Base-by-base conservation (phyloP, 1,139 yeast species). In the Kurtzmaniella quercitrusa region DNA sequence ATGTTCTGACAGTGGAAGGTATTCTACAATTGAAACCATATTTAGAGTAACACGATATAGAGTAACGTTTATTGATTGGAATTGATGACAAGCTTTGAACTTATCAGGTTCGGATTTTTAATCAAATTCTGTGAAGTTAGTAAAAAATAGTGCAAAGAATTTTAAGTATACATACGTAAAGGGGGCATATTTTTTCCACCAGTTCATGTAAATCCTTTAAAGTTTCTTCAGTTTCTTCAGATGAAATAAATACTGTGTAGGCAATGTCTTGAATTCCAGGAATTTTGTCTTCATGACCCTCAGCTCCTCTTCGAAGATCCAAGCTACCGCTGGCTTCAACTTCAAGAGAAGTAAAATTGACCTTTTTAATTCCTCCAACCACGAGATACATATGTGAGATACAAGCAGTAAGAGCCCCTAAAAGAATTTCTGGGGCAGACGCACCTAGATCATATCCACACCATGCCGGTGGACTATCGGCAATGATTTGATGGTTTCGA, bases 401-500 rank as follows among this genome's bases (percentile, higher is more conserved):
- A 27, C 31, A 27, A 27, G 31, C 31, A 7, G 31, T 27, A 4
- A 27, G 14, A 27, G 31, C 31, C n/a, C 31, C 31, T 4, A 27
- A n/a, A 6, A 27, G 14, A 10, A 27, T 27, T 27, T 27, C 31
- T 12, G 31, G 31, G 14, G 31, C 18, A 25, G 41, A 29, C 3
- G 41, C 41, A 12, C 41, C 41, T 12, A 39, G 16, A 15, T 39
- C 29, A 18, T 39, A 39, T 3, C 41, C 41, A n/a, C 37, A 25
- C 41, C 41, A 39, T 12, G 25, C 36, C 9, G 25, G 25, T 6
- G 41, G 41, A 18, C 41, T 39, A 29, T 39, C 41, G 16, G 41
- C 41, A 29, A 39, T 27, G 7, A 39, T 39, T 18, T 39, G 41
- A 14, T 39, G 41, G 27, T 39, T 29, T 25, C 41, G 27, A 16